Base-by-base conservation (phyloP, 805 yeast genomes). In the Candida maris region DNA sequence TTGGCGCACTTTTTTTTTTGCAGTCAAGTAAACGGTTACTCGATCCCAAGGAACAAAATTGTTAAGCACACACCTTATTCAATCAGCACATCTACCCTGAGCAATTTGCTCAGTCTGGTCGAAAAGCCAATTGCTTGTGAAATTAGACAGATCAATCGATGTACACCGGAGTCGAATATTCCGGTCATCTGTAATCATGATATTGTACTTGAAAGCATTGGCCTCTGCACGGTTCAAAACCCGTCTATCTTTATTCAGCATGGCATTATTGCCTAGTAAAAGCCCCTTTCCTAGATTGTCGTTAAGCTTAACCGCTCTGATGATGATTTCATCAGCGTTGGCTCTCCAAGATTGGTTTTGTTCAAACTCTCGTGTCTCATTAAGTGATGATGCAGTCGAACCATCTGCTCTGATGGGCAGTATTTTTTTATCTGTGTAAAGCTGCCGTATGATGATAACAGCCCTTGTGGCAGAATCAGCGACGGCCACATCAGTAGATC, bases 401-500 rank as follows among this genome's bases (percentile, higher is more conserved):
- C 88, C 89, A 49, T 83, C 82, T 47, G 80, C 79, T 48, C 85
- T 67, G 40, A 81, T 59, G 2, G 87, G 83, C 22, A 77, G 41
- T 25, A 81, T 65, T 34, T 70, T 72, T 32, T 68, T 65, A 30
- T 80, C 78, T 14, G 69, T 54, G 46, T 77, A 79, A 34, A 84
- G 61, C 49, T 81, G 88, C 42, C 89, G 66, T 27, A 82, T 70
- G 5, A 83, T 80, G 4, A 84, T 80, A 5, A 84, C 88, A 1
- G 88, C 84, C 34, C 94, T 62, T 0, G 91, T 82, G 0, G 91
- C 91, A 2, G 88, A 81, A 54, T 84, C 93, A 1, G 86, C 76
- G 14, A 84, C 79, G 4, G 81, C 74, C 1, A 79, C 80, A 54
- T 84, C 93, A 13, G 77, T 73, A 0, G 86, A 79, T 48, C 82